Conservation (phyloP, 169 alveolate species). For the Cyclospora cayetanensis region DNA sequence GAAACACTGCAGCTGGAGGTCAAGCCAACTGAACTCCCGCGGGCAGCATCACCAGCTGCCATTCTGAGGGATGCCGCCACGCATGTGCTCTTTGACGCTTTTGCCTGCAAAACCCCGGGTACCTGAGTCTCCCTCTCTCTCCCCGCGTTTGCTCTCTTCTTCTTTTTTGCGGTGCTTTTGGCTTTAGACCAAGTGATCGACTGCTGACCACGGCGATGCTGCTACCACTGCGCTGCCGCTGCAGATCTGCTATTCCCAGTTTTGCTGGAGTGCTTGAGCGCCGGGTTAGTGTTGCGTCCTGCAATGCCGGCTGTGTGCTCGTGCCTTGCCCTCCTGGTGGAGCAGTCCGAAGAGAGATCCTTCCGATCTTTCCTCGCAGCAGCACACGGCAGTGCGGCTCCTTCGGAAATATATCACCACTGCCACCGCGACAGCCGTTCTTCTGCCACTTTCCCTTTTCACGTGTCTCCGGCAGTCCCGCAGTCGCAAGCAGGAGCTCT, state of each 20-base stretch:
- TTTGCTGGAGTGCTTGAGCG: neutral
- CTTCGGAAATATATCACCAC: no score
- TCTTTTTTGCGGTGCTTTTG: neutral
- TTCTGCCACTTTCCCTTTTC: neutral
- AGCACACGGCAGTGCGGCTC: neutral
- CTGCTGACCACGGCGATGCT: neutral
- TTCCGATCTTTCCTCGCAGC: neutral
- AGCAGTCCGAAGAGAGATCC: neutral
- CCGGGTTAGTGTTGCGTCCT: neutral
- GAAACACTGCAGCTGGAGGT: slow-evolving; percentile 1
- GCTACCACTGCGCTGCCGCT: neutral
- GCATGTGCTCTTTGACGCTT: neutral
- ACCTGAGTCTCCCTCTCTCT: neutral
- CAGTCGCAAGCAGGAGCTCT: neutral
- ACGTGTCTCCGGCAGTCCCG: neutral
- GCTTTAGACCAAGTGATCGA: neutral
- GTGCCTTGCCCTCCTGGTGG: neutral
- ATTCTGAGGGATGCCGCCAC: neutral
- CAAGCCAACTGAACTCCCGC: neutral
- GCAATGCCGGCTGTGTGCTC: neutral
- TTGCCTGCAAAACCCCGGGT: neutral
- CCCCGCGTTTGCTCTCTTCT: neutral
- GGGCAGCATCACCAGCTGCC: neutral
- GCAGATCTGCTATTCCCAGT: neutral
- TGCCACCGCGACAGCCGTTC: neutral